Percentiles rank a stretch among this genome's conserved stretches.
phyloP scores from a whole-genome alignment of 176 grass and related monocot genomes.

The Musa acuminata region DNA sequence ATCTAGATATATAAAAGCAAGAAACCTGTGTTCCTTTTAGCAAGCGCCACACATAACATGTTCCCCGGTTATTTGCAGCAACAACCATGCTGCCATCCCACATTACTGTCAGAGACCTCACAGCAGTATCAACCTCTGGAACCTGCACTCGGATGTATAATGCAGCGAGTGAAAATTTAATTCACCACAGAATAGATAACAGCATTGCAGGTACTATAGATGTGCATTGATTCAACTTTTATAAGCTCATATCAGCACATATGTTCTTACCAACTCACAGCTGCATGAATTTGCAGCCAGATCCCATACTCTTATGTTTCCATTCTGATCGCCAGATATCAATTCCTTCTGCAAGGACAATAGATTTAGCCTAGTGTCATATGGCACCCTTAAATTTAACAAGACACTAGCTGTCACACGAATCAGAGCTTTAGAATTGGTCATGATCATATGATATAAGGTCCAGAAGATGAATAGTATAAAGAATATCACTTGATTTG shows the following conservation, averaged over 20 bases:
- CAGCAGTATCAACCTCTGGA: conserved; percentile 89
- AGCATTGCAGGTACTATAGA: background rate
- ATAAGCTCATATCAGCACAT: background rate
- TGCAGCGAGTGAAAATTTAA: background rate
- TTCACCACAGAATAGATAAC: background rate
- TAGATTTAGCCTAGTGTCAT: background rate
- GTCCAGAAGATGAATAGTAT: conserved; percentile 9
- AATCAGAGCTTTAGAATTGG: background rate
- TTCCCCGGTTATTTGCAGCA: conserved; percentile 86
- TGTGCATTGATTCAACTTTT: background rate
- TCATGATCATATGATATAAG: background rate
- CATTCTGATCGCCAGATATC: conserved; percentile 98
- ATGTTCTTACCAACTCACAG: conserved; percentile 75
- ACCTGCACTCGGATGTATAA: conserved; percentile 30
- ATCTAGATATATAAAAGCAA: background rate
- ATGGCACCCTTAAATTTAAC: background rate
- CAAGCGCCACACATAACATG: conserved; percentile 89
- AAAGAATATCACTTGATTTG: conserved; percentile 68
- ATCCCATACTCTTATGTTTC: conserved; percentile 97
- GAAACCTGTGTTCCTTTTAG: conserved; percentile 60
- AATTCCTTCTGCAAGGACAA: conserved; percentile 70
- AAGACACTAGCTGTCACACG: background rate
- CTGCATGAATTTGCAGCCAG: conserved; percentile 93
- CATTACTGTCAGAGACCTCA: conserved; percentile 76
- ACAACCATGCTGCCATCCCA: conserved; percentile 99